Percentiles rank a stretch among this genome's conserved stretches.
Evolutionary conservation across 2,329 filamentous ascomycete species (phyloP).

Genomic region (Sarocladium kiliense): DNA sequence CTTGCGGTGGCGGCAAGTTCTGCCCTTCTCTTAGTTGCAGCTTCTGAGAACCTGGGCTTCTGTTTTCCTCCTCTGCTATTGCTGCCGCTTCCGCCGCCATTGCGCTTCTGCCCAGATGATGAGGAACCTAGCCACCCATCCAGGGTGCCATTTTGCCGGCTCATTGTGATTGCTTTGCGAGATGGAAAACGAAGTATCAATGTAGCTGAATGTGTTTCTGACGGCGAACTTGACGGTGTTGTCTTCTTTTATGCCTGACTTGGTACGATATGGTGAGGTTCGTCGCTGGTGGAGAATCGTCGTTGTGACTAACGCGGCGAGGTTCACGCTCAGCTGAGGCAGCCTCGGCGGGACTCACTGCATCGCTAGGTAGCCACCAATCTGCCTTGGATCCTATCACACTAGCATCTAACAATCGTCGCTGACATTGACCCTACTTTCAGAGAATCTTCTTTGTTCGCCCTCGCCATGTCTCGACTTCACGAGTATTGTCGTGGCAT

Average conservation of each 20-base stretch:
- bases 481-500: not conserved
- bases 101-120: not conserved
- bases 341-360: not conserved
- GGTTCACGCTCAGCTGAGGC: not conserved
- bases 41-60: not conserved
- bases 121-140: not conserved
- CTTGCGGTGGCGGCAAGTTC: constrained; percentile 35
- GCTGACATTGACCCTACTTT: no score
- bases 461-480: no score
- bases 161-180: constrained; percentile 5
- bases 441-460: no score
- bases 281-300: not conserved
- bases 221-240: no score
- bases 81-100: not conserved
- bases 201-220: no score
- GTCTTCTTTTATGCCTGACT: not conserved
- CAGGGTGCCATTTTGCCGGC: constrained; percentile 13
- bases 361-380: not conserved
- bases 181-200: not conserved
- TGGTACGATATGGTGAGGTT: not conserved
- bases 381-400: not conserved
- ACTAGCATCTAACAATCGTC: no score
- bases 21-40: constrained; percentile 8
- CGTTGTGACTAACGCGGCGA: not conserved
- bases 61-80: not conserved